Base-by-base conservation (phyloP, 805 yeast genomes). In the Starmerella floris region DNA sequence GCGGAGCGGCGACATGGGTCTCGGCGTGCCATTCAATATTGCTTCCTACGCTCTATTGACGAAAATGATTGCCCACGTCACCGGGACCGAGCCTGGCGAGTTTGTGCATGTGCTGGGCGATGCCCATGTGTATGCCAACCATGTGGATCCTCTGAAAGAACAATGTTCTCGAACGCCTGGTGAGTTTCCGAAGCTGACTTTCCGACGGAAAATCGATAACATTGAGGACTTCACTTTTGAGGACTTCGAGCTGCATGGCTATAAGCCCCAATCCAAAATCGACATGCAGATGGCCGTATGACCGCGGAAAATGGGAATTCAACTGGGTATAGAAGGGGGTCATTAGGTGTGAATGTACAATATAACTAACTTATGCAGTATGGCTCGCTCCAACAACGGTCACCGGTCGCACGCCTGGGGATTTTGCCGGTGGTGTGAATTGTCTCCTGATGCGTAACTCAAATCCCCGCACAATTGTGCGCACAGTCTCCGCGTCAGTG, bases 1-100 rank as follows among this genome's bases (percentile, higher is more conserved):
- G 65, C 74, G 99, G 56, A 82, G 95, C n/a, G 88, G 97, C 62
- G 99, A 91, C 58, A 87, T 91, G 95, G 99, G 99, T 0, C 72
- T 91, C n/a, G 99, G 99, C 13, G 97, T 91, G 20, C 99, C 99
- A 1, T 91, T 91, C 63, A 91, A 91, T 59, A 91, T 91, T 56
- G 98, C 99, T 0, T 84, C 96, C 0, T 91, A 91, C 59, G 94
- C 98, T 0, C 66, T 91, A 42, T 68, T 91, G 48, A 87, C 96
- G 2, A 79, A 74, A 54, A 88, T 91, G 96, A 80, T 91, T 50
- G 98, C 99, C 2, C 83, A 83, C 48, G 80, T 91, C n/a, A 85
- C 85, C 35, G 94, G 75, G 51, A 78, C 87, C 83, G 94, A 85
- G 52, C 80, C 95, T 47, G 97, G 97, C 33, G 96, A 87, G 54